Percentiles rank a stretch among this genome's conserved stretches.
These are phyloP conservation scores for Fusarium gaditjirri DNA, from an alignment of 2,329 filamentous ascomycete genomes.

Conservation along the genomic window DNA sequence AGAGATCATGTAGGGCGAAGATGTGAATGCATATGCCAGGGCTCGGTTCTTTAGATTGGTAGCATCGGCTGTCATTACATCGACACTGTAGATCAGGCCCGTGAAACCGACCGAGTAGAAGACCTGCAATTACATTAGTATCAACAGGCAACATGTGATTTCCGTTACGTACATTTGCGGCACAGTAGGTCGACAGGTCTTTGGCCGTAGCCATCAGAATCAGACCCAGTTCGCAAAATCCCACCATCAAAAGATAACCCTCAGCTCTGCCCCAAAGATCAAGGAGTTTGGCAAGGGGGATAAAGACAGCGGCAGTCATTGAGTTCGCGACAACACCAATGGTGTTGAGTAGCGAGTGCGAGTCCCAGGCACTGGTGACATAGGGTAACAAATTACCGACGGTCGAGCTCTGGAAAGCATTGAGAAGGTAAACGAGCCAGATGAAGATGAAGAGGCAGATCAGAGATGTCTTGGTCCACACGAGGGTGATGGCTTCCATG, in stretches of 20 bases:
- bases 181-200: constrained; percentile 55
- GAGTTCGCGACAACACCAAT: constrained; percentile 12
- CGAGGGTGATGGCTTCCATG: constrained; percentile 22
- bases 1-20: constrained; percentile 58
- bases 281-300: constrained; percentile 11
- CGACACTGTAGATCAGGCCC: constrained; percentile 10
- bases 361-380: background rate
- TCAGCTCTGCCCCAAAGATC: constrained; percentile 22
- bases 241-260: constrained; percentile 13
- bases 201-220: constrained; percentile 70
- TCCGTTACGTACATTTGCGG: constrained; percentile 55
- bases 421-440: constrained; percentile 12
- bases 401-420: constrained; percentile 51
- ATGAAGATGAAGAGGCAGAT: constrained; percentile 17
- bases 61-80: constrained; percentile 17
- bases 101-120: constrained; percentile 17
- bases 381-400: constrained; percentile 28
- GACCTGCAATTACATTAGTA: background rate
- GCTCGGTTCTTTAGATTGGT: constrained; percentile 17
- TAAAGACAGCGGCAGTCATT: constrained; percentile 12
- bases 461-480: constrained; percentile 7
- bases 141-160: accelerated
- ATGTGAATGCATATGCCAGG: constrained; percentile 51
- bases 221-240: constrained; percentile 56
- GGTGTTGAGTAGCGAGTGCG: constrained; percentile 12